Conservation (phyloP, 768 basidiomycete genomes). For the Rhizopogon vinicolor region DNA sequence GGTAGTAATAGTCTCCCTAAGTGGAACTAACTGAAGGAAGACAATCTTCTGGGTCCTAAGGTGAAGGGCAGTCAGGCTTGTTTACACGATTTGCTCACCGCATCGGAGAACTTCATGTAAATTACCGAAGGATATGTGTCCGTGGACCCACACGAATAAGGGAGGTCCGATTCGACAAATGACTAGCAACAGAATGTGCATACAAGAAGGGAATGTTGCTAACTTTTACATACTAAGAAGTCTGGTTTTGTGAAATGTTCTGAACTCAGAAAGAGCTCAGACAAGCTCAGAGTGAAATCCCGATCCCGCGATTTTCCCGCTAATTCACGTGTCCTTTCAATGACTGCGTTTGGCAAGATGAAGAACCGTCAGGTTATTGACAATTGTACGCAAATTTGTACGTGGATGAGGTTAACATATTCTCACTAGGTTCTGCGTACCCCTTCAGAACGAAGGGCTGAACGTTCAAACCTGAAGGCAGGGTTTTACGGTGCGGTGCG, state of each 20-base stretch:
- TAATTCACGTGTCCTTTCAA: background rate
- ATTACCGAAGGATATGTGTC: too few species aligned
- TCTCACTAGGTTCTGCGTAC: background rate
- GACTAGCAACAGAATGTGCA: too few species aligned
- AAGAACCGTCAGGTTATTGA: background rate
- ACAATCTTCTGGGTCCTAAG: too few species aligned
- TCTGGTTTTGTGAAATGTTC: background rate
- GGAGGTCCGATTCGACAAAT: too few species aligned
- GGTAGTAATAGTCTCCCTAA: too few species aligned
- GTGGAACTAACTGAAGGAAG: too few species aligned
- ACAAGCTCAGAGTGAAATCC: slow-evolving; percentile 1
- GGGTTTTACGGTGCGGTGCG: background rate
- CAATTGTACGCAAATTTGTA: background rate
- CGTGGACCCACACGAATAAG: too few species aligned
- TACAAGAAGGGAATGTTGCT: too few species aligned
- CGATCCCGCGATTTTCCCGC: background rate
- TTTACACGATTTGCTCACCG: too few species aligned
- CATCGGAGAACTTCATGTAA: too few species aligned
- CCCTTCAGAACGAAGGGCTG: background rate
- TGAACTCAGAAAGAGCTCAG: slow-evolving; percentile 4
- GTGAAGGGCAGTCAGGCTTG: too few species aligned
- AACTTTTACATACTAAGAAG: background rate
- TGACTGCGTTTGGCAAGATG: background rate
- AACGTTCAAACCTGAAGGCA: background rate
- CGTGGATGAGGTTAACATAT: background rate